phyloP scores from a whole-genome alignment of 2,329 filamentous ascomycete species.

The Metarhizium brunneum region DNA sequence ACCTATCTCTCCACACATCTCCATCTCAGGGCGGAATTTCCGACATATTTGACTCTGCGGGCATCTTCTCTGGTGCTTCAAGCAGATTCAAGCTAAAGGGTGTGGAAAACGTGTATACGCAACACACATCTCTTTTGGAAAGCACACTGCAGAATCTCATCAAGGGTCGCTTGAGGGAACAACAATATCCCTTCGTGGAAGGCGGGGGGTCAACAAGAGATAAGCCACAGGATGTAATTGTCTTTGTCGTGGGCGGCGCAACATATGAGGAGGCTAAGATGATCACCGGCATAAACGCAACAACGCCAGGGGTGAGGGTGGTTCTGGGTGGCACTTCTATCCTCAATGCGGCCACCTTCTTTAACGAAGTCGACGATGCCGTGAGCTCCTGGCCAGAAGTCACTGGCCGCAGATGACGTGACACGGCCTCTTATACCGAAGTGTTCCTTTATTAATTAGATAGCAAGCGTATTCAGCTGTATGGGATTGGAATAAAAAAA shows the following conservation, averaged over 20 bases:
- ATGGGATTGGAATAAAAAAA: not conserved
- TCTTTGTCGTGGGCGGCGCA: conserved; percentile 88
- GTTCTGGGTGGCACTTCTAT: conserved; percentile 83
- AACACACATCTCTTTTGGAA: conserved; percentile 85
- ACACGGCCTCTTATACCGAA: not conserved
- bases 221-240: conserved; percentile 91
- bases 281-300: conserved; percentile 89
- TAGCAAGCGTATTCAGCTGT: not conserved
- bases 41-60: conserved; percentile 84
- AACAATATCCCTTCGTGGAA: conserved; percentile 90
- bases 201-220: conserved; percentile 79
- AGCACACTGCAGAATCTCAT: conserved; percentile 84
- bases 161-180: conserved; percentile 78
- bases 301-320: conserved; percentile 77
- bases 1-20: conserved; percentile 73
- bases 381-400: conserved; percentile 78
- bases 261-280: conserved; percentile 98
- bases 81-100: conserved; percentile 90
- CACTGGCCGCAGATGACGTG: conserved; percentile 14
- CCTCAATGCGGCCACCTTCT: conserved; percentile 78
- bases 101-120: conserved; percentile 97
- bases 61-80: conserved; percentile 82
- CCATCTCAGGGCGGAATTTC: conserved; percentile 71
- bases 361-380: conserved; percentile 86
- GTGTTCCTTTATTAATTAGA: not conserved